Base-by-base conservation (phyloP, 306 rosid genomes). In the Betula pendula region DNA sequence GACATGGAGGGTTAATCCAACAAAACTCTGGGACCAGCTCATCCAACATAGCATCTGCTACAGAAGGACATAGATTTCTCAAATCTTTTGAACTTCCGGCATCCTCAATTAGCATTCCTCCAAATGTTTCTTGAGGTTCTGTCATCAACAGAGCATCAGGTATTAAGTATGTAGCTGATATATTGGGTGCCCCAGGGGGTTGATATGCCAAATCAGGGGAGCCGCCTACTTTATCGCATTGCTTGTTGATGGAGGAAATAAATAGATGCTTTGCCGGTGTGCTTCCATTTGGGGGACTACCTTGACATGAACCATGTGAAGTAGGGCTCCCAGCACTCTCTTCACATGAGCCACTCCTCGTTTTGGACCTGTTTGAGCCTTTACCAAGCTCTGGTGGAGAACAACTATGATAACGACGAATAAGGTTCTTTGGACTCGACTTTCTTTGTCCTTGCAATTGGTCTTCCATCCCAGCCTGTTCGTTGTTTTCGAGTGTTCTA, bases 21-120 rank as follows among this genome's bases (percentile, higher is more conserved):
- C 79, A 80, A 71, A 87, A 80, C 79, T 90, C 94, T 5, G 87
- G 91, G 44, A 81, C 80, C 68, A 78, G 89, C 56, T 92, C 96
- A 25, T 92, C 95, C 77, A 90, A 55, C 69, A 84, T 70, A 19
- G 85, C 87, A 71, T 90, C 98, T 10, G 84, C 84, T 5, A n/a
- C 89, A 20, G 87, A 82, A 80, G 96, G 93, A 74, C 97, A 92
- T 19, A 94, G 75, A 72, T 92, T 92, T 84, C 88, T 89, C 14
- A 92, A 85, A 81, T 94, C 96, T 80, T 87, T 89, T 40, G 96
- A 91, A 76, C 91, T 93, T 77, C 95, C 97, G 43, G 85, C 88
- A 82, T 86, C 96, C 85, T 87, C 91, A 33, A 90, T 51, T 55
- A 83, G 87, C 87, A 89, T 84, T 74, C 87, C 90, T 73, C 87